Conservation (phyloP, 352 stramenopile species). For the Poterioochromonas sp. region DNA sequence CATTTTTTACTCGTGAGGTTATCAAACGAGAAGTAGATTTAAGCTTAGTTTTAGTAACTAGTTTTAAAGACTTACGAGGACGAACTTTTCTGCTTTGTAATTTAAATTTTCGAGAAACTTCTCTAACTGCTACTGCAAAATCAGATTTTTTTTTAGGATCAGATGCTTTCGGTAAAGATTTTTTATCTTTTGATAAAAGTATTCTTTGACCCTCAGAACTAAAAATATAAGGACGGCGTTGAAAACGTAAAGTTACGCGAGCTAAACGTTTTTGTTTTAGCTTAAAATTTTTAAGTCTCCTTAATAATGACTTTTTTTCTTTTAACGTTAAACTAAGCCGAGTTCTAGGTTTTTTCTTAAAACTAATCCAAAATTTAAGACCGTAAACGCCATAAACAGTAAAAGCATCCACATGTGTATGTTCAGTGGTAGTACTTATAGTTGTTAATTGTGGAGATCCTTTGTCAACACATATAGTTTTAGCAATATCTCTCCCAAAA, state of each 20-base stretch:
- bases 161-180: slow-evolving; percentile 31
- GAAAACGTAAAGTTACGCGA: slow-evolving; percentile 30
- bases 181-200: slow-evolving; percentile 32
- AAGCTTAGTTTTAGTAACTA: slow-evolving; percentile 32
- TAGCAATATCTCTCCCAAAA: slow-evolving; percentile 31
- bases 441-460: slow-evolving; percentile 30
- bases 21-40: slow-evolving; percentile 31
- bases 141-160: slow-evolving; percentile 32
- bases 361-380: slow-evolving; percentile 32
- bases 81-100: slow-evolving; percentile 31
- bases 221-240: slow-evolving; percentile 31
- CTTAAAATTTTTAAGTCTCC: slow-evolving; percentile 32
- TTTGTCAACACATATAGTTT: slow-evolving; percentile 32
- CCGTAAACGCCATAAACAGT: slow-evolving; percentile 30
- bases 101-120: slow-evolving; percentile 32
- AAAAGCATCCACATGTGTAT: slow-evolving; percentile 31
- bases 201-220: slow-evolving; percentile 30
- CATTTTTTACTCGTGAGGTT: slow-evolving; percentile 31
- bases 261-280: slow-evolving; percentile 31
- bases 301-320: slow-evolving; percentile 32
- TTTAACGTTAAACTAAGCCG: slow-evolving; percentile 31
- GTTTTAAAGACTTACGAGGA: slow-evolving; percentile 31
- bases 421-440: slow-evolving; percentile 31
- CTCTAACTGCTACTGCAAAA: slow-evolving; percentile 30
- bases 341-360: slow-evolving; percentile 32